Evolutionary conservation across 441 rosid genomes (phyloP).

Genomic region (Aquilaria agallochum): DNA sequence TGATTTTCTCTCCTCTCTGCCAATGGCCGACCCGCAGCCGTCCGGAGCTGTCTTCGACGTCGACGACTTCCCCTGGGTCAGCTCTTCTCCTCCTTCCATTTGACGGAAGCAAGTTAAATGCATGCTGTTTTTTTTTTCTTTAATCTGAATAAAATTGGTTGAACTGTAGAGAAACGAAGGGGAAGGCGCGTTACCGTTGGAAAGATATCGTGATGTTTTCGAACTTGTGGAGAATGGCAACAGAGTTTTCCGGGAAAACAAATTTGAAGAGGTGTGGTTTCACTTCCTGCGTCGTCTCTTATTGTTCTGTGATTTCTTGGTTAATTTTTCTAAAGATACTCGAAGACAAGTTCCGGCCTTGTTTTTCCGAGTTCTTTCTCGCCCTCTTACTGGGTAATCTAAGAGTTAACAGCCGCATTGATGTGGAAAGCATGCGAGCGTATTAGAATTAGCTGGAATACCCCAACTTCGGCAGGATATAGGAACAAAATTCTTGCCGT

Average conservation of each 20-base stretch:
- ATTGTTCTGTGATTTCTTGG: constrained; percentile 5
- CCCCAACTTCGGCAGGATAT: too few species aligned
- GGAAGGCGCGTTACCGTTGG: constrained; percentile 58
- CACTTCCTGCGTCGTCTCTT: background rate
- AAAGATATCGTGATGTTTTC: constrained; percentile 48
- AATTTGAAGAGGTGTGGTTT: constrained; percentile 62
- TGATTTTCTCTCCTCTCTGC: background rate
- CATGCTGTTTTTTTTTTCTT: background rate
- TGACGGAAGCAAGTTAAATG: background rate
- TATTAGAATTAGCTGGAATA: too few species aligned
- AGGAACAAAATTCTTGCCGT: too few species aligned
- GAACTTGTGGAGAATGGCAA: constrained; percentile 67
- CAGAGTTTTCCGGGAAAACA: constrained; percentile 51
- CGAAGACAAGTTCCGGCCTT: too few species aligned
- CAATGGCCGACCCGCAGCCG: constrained; percentile 16
- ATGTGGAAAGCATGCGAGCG: too few species aligned
- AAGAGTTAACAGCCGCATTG: too few species aligned
- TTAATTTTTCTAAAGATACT: background rate
- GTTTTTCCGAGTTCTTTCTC: background rate
- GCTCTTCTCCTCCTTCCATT: background rate
- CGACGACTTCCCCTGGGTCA: constrained; percentile 52
- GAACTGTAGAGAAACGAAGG: constrained; percentile 59
- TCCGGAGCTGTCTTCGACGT: constrained; percentile 47
- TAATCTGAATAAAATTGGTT: constrained; percentile 15
- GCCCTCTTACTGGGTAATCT: background rate